Evolutionary conservation across 1,284 basidiomycete species (phyloP), one percentile per base, ranked within the genome.

Genomic region (Trichosporon inkin): DNA sequence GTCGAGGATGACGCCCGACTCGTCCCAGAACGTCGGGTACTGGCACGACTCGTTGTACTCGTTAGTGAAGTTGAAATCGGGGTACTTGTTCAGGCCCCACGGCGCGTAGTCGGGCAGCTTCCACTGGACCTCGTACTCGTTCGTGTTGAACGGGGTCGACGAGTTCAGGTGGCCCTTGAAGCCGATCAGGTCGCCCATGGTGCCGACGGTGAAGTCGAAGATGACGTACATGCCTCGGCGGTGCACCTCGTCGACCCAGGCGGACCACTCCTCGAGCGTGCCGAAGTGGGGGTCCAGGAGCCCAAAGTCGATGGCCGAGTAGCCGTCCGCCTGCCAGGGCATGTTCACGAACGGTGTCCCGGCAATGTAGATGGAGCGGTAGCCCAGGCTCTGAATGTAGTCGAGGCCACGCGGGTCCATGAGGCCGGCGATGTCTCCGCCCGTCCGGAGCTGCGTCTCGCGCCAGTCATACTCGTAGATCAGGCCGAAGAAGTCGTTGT

Each of bases 261-360:
- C 73, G 37, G 83, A 81, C 91, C 91, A 95, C 64, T 92, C 89
- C 20, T 82, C 74, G 60, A 92, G 79, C 11, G 83, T 89, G 39
- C 92, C 92, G 84, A 88, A 94, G 71, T 95, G 92, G 40, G 92
- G 92, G 75, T 95, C 92, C 39, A 92, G 80, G 8, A 92, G 84
- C 47, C 86, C 87, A 68, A 94, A 92, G 74, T 95, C 92, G 63
- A 95, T 82, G 10, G 91, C 89, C 24, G 92, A 95, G 74, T 94
- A 95, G 77, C 90, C 91, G 83, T 95, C 92, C 16, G 91, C 88
- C 76, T 92, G 88, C 92, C 92, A 95, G 17, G 91, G 80, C 92
- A 94, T 92, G 82, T 95, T 94, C 65, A 94, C 64, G 77, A 92
- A 95, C 53, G 87, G 86, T 0, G 92, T 95, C 57, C 92, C 92